Base-by-base conservation (phyloP, 371 early-diverging fungal species). In the Lichtheimia hyalospora region DNA sequence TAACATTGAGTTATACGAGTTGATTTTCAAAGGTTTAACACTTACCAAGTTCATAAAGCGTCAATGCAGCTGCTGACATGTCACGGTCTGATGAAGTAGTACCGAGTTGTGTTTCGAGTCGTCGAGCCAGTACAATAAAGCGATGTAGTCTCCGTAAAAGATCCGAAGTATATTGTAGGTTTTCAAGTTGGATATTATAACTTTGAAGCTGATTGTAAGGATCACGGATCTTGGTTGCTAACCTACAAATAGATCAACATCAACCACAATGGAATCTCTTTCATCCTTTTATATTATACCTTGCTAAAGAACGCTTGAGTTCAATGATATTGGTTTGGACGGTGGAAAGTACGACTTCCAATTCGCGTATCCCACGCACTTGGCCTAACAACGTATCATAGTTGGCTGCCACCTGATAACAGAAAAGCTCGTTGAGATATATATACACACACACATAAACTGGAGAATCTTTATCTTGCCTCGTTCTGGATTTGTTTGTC, bases 401-500 rank as follows among this genome's bases (percentile, higher is more conserved):
- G 63, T 92, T 85, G 10, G 71, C 60, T 3, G 86, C 74, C 15
- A 92, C 89, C 92, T 91, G 73, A 27, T 13, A 40, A 41, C 16
- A 39, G 15, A 62, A 15, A 42, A 23, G 18, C 16, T 1, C 15
- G 23, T 34, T 34, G 10, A 34, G 34, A n/a, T n/a, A n/a, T n/a
- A n/a, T n/a, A n/a, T 34, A 34, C 8, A 34, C 27, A 8, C 2
- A 4, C 8, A 34, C 34, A 34, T 34, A 2, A 34, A 27, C 2
- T 16, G n/a, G 25, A 23, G n/a, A 4, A 2, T 12, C 8, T 34
- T 10, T 27, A 25, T 21, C 39, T 28, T 72, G 87, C 92, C 80
- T 90, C 86, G n/a, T 88, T 88, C 49, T 89, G 87, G 5, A 92
- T 83, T 51, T 90, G 87, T 61, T 89, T 90, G 62, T 88, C 87